Base-by-base conservation (phyloP, 2,329 filamentous ascomycete genomes). In the Rutstroemia sp. region DNA sequence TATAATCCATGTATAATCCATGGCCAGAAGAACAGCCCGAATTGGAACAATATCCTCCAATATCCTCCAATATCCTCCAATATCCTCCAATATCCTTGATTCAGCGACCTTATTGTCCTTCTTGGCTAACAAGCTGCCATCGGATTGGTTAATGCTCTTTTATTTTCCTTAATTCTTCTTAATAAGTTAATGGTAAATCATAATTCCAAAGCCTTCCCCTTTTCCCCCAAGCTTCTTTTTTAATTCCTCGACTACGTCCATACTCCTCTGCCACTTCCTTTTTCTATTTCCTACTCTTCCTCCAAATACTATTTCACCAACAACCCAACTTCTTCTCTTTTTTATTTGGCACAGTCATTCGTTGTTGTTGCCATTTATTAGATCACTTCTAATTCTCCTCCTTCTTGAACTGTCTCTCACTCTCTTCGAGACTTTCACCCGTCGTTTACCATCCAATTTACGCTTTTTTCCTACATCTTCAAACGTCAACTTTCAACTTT, bases 291-390 rank as follows among this genome's bases (percentile, higher is more conserved):
- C 17, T 38, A 21, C 38, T 12, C 25, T 21, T 14, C 7, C 36
- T 51, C 27, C 5, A 14, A 19, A 16, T 52, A 23, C 19, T 52
- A 36, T 30, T 57, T 47, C 23, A 30, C 17, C 36, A 48, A 25
- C 39, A 40, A 44, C 38, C 10, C 16, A 48, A 48, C 59, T 52
- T 56, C 51, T 48, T 19, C 19, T 39, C 16, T 48, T n/a, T 48
- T 36, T 52, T 5, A 21, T 12, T 46, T 44, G 52, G 52, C 52
- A 55, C 60, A 57, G 52, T 61, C 62, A 57, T 48, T 64, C 62
- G 60, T 63, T 64, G 60, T 61, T 51, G 60, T 59, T 56, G 51
- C 59, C 58, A 57, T 57, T 54, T 60, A 39, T 53, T 57, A 57
- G 52, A 34, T 25, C 14, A n/a, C 17, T 44, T 64, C 54, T 61